A percentile compares a stretch with the other conserved stretches of the same genome.
phyloP scores from a whole-genome alignment of 2,329 filamentous ascomycete species.

The Colletotrichum tropicicola region DNA sequence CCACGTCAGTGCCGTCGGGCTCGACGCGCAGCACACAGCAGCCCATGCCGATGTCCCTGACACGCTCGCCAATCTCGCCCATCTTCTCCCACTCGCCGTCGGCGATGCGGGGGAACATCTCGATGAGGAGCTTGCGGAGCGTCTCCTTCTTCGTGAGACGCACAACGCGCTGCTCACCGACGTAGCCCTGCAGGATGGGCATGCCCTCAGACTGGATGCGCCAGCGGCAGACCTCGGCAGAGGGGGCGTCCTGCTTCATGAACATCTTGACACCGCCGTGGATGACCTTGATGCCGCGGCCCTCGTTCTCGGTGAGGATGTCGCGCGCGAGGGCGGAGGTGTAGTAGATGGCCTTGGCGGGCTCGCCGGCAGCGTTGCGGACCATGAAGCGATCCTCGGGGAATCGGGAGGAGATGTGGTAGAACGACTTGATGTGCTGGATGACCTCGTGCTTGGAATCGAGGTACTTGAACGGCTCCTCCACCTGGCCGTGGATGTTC shows the following conservation, averaged over 20 bases:
- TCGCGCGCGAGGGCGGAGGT: constrained; percentile 85
- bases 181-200: constrained; percentile 89
- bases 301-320: constrained; percentile 88
- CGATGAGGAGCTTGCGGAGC: constrained; percentile 82
- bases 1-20: constrained; percentile 69
- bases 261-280: constrained; percentile 99
- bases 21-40: constrained; percentile 91
- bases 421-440: constrained; percentile 81
- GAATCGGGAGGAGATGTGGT: constrained; percentile 84
- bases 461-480: constrained; percentile 96
- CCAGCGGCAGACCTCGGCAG: constrained; percentile 88
- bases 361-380: constrained; percentile 87
- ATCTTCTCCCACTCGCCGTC: constrained; percentile 78
- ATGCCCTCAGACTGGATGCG: constrained; percentile 95
- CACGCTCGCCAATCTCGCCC: constrained; percentile 87
- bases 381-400: constrained; percentile 95
- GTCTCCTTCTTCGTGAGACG: constrained; percentile 81
- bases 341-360: constrained; percentile 97
- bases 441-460: constrained; percentile 79
- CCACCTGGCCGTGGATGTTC: constrained; percentile 65
- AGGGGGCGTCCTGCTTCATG: constrained; percentile 94
- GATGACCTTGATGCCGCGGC: constrained; percentile 91
- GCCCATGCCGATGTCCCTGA: constrained; percentile 83
- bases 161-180: constrained; percentile 81
- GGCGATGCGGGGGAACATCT: constrained; percentile 95